Base-by-base conservation (phyloP, 2,329 filamentous ascomycete species). In the Xylariaceae sp. region DNA sequence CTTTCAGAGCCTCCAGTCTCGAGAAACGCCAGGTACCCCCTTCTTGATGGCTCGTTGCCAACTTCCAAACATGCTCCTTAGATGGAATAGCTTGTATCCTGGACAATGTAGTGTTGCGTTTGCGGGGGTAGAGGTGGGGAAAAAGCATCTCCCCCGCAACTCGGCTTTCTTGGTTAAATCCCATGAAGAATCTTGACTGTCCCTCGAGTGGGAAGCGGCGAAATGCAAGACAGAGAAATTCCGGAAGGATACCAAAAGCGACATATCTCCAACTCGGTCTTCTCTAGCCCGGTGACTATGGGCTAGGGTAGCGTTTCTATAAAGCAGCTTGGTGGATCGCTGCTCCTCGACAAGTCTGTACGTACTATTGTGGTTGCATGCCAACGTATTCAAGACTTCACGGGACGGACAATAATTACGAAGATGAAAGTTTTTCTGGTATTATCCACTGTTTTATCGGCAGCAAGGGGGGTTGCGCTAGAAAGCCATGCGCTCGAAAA, bases 201-300 rank as follows among this genome's bases (percentile, higher is more conserved):
- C 33, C 19, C n/a, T n/a, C n/a, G n/a, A n/a, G n/a, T n/a, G n/a
- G 40, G 44, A 17, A 34, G 28, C 19, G 23, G n/a, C 9, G 11
- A 11, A 4, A 40, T 19, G n/a, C 23, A 1, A 5, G 16, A 46
- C 16, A 29, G 21, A 23, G 34, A 41, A 14, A 17, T 48, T 43
- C 54, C 43, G 43, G 49, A 39, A 57, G 3, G 14, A 9, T 40
- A 33, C 23, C 8, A 23, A 14, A 31, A 28, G 1, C 8, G 2
- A 14, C 29, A 11, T 37, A 3, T 57, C 54, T 53, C 48, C 48
- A 57, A 44, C 49, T 57, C 54, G 54, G 54, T 14, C 14, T 23
- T 28, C 19, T 39, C 53, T 54, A 54, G 17, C 4, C 55, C 49
- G 55, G n/a, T 4, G n/a, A 29, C 7, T n/a, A 17, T n/a, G 3